Conservation (phyloP, 2,329 filamentous ascomycete genomes). For the Stemphylium beticola region DNA sequence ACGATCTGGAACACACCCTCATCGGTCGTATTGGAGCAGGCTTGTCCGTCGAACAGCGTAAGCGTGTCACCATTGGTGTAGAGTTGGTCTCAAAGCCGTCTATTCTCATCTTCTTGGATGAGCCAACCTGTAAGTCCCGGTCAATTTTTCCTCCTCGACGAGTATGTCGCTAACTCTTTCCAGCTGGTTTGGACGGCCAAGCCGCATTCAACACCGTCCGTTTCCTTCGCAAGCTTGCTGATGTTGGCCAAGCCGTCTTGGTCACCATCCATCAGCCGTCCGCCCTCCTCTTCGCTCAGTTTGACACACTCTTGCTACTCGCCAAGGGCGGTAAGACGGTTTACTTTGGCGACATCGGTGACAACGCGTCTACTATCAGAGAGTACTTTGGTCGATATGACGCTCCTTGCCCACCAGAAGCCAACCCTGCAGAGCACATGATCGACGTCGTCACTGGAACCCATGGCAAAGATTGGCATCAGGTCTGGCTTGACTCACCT, state of each 20-base stretch:
- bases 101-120: conserved; percentile 72
- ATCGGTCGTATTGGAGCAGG: conserved; percentile 35
- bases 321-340: conserved; percentile 78
- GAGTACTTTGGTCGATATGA: conserved; percentile 57
- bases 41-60: conserved; percentile 61
- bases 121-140: conserved; percentile 63
- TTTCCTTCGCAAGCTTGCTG: conserved; percentile 73
- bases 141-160: too few species aligned
- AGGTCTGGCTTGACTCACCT: conserved; percentile 48
- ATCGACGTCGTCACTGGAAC: conserved; percentile 68
- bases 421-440: conserved; percentile 73
- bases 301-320: conserved; percentile 77
- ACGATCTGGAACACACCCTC: conserved; percentile 34
- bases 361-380: conserved; percentile 70
- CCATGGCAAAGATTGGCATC: conserved; percentile 51
- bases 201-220: conserved; percentile 73
- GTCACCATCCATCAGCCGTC: conserved; percentile 90
- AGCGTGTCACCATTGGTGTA: conserved; percentile 65
- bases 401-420: conserved; percentile 59
- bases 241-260: conserved; percentile 80
- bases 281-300: conserved; percentile 79
- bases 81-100: conserved; percentile 68
- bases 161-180: neutral
- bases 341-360: conserved; percentile 81
- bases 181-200: conserved; percentile 69